A percentile compares a stretch with the other conserved stretches of the same genome.
These are phyloP conservation scores for Pulicaria dysenterica DNA, from an alignment of 129 eudicot genomes.

Conservation along the genomic window DNA sequence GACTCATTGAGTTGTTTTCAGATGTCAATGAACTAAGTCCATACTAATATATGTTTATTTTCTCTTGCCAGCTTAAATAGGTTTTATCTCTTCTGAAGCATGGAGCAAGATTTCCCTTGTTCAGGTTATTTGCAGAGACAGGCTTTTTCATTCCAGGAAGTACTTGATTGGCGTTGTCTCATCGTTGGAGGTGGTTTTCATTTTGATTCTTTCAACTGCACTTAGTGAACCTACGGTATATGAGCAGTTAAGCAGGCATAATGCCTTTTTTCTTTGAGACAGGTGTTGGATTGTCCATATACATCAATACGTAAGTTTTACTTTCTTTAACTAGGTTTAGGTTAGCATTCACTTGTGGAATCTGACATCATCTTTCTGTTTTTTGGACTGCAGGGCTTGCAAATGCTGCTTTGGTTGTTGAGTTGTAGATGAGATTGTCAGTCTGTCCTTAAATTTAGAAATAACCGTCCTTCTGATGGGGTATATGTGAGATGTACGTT, in stretches of 20 bases:
- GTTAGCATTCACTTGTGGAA: constrained; percentile 3
- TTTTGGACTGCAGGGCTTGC: constrained; percentile 44
- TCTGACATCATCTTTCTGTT: constrained; percentile 24
- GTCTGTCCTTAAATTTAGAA: constrained; percentile 35
- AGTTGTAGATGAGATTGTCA: constrained; percentile 40
- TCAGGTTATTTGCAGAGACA: constrained; percentile 66
- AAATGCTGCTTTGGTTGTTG: constrained; percentile 33
- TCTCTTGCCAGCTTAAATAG: constrained; percentile 33
- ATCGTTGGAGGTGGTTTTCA: constrained; percentile 65
- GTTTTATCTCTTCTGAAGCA: constrained; percentile 50
- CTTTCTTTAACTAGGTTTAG: background rate
- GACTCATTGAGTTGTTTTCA: background rate
- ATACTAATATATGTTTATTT: constrained; percentile 11
- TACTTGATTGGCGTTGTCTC: constrained; percentile 85
- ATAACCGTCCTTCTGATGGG: constrained; percentile 36
- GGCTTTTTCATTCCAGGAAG: constrained; percentile 67
- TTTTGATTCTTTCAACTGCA: constrained; percentile 80
- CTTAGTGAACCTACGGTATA: constrained; percentile 60
- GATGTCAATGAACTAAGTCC: background rate
- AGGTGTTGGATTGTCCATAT: constrained; percentile 56
- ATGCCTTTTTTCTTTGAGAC: constrained; percentile 58
- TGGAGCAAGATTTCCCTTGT: constrained; percentile 75
- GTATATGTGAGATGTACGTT: constrained; percentile 38
- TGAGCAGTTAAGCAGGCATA: constrained; percentile 63
- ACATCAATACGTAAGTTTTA: constrained; percentile 53